Conservation (phyloP, 2,329 filamentous ascomycete genomes). For the Metarhizium album region DNA sequence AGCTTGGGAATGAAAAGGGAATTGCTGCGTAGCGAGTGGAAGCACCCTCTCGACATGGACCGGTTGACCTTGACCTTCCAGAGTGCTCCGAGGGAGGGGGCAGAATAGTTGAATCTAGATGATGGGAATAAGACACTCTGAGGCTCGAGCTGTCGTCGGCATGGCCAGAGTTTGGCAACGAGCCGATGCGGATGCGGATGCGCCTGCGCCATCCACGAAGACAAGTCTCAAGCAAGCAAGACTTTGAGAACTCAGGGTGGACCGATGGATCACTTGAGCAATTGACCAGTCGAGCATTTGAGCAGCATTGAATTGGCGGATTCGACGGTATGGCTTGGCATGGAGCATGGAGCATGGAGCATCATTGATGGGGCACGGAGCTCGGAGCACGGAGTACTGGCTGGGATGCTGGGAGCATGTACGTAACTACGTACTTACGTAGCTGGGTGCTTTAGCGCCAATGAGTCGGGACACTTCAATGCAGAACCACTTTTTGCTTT, state of each 20-base stretch:
- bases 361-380: too few species aligned
- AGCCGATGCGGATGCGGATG: too few species aligned
- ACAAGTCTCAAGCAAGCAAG: too few species aligned
- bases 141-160: too few species aligned
- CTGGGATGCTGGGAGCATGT: too few species aligned
- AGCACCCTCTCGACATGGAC: neutral
- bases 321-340: neutral
- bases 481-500: neutral
- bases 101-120: neutral
- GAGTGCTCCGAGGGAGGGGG: slow-evolving; percentile 8
- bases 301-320: neutral
- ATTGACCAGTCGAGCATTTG: too few species aligned
- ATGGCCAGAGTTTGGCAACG: neutral
- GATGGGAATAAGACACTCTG: neutral
- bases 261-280: neutral
- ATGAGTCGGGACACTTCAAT: neutral
- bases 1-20: slow-evolving; percentile 1
- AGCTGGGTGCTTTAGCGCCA: neutral
- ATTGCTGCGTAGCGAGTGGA: neutral
- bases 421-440: too few species aligned
- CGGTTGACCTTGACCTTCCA: neutral
- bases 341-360: neutral
- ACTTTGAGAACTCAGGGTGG: neutral
- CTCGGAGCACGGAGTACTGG: too few species aligned
- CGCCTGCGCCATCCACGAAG: neutral